phyloP scores from a whole-genome alignment of 1,284 basidiomycete species.

The Boletus semigastroideus region DNA sequence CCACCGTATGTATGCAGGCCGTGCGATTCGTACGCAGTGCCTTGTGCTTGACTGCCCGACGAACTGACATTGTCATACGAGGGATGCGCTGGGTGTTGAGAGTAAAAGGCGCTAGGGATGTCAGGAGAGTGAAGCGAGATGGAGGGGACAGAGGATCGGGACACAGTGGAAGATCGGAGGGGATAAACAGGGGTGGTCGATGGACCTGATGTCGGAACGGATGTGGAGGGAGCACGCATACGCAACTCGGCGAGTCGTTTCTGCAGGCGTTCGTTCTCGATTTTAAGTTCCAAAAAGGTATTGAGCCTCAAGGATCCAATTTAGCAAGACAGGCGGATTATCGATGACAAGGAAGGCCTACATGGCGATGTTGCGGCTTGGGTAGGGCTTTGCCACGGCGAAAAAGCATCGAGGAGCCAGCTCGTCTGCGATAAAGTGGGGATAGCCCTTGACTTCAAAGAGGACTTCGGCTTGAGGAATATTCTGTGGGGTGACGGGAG shows the following conservation, averaged over 20 bases:
- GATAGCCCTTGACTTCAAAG: slow-evolving; percentile 72
- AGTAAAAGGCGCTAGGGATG: slow-evolving; percentile 9
- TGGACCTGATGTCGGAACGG: slow-evolving; percentile 15
- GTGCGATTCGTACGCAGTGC: slow-evolving; percentile 22
- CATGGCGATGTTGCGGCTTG: slow-evolving; percentile 71
- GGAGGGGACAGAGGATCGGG: slow-evolving; percentile 12
- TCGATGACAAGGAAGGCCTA: slow-evolving; percentile 30
- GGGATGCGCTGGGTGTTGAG: slow-evolving; percentile 9
- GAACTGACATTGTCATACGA: slow-evolving; percentile 20
- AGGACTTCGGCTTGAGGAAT: slow-evolving; percentile 48
- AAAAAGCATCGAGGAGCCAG: slow-evolving; percentile 59
- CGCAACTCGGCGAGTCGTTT: slow-evolving; percentile 48
- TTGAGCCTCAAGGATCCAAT: slow-evolving; percentile 53
- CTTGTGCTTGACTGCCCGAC: slow-evolving; percentile 14
- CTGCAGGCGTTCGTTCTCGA: slow-evolving; percentile 72
- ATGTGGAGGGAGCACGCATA: slow-evolving; percentile 24
- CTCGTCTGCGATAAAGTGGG: slow-evolving; percentile 50
- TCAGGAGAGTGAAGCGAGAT: slow-evolving; percentile 13
- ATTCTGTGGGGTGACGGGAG: slow-evolving; percentile 12
- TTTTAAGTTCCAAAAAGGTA: slow-evolving; percentile 74
- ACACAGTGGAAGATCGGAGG: slow-evolving; percentile 12
- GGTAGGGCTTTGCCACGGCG: slow-evolving; percentile 73
- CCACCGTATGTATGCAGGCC: slow-evolving; percentile 12
- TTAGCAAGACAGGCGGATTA: slow-evolving; percentile 6
- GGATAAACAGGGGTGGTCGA: slow-evolving; percentile 22